These are phyloP conservation scores for Pontederia crassipes DNA, from an alignment of 176 grass and related monocot genomes.

Conservation along the genomic window DNA sequence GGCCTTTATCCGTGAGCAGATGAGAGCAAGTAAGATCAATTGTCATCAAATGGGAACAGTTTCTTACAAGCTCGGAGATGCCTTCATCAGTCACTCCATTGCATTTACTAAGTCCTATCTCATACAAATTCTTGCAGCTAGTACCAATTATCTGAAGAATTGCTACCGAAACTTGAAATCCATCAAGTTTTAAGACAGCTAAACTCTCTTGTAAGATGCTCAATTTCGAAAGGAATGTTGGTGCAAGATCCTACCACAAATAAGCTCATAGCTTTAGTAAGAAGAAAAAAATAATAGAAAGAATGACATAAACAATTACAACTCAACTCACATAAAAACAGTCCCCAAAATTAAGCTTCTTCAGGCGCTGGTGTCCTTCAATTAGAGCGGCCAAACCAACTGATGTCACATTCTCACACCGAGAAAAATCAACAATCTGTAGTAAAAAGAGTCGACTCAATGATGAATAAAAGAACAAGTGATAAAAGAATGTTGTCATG, in stretches of 20 bases:
- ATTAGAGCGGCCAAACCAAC: constrained; percentile 54
- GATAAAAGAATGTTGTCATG: no score
- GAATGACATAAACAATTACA: not conserved
- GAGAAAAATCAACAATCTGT: constrained; percentile 83
- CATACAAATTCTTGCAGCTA: constrained; percentile 58
- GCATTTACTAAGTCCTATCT: constrained; percentile 93
- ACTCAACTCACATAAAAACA: constrained; percentile 31
- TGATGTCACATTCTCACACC: constrained; percentile 80
- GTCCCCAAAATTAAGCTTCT: constrained; percentile 71
- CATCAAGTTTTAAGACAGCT: constrained; percentile 67
- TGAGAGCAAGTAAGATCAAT: constrained; percentile 84
- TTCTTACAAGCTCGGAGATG: constrained; percentile 57
- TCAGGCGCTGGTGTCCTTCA: constrained; percentile 52
- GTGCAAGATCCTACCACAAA: constrained; percentile 50
- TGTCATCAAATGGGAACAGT: constrained; percentile 42
- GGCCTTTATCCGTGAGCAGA: constrained; percentile 45
- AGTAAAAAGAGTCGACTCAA: not conserved
- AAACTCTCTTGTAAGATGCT: constrained; percentile 47
- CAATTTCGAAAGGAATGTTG: constrained; percentile 62
- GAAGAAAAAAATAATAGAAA: constrained; percentile 1
- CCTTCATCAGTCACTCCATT: constrained; percentile 64
- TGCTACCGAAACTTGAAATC: constrained; percentile 54
- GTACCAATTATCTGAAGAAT: constrained; percentile 43
- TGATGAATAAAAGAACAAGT: not conserved
- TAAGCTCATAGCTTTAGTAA: constrained; percentile 7